phyloP scores from a whole-genome alignment of 108 stramenopile genomes.

The Skeletonema grethae region DNA sequence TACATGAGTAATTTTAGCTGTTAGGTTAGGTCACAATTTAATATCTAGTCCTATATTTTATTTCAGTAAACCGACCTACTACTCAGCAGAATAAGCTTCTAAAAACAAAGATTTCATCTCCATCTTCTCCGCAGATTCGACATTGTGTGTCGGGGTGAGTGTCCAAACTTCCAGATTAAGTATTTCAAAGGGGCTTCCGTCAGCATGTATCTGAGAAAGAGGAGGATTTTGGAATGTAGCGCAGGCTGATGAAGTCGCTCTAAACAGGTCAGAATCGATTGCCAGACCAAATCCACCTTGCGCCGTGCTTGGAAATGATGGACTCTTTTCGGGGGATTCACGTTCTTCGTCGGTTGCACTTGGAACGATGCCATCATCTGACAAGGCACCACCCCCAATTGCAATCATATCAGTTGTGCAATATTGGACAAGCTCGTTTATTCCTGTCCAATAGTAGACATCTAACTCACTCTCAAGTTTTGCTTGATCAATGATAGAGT shows the following conservation, averaged over 20 bases:
- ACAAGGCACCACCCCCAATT: conserved; percentile 56
- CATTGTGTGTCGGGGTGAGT: conserved; percentile 65
- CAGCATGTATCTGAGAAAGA: conserved; percentile 39
- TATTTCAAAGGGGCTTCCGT: conserved; percentile 69
- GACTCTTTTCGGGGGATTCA: conserved; percentile 26
- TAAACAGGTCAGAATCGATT: conserved; percentile 61
- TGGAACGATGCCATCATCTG: conserved; percentile 22
- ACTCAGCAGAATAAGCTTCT: conserved; percentile 15
- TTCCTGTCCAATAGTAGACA: conserved; percentile 61
- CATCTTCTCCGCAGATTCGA: conserved; percentile 62
- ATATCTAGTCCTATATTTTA: conserved; percentile 4
- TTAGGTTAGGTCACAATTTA: background rate
- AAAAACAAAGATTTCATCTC: conserved; percentile 79
- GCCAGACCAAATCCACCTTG: conserved; percentile 79
- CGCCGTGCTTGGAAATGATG: conserved; percentile 11
- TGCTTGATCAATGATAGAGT: conserved; percentile 74
- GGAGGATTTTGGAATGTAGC: conserved; percentile 68
- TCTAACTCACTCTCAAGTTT: conserved; percentile 77
- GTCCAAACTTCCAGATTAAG: conserved; percentile 82
- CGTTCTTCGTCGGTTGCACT: conserved; percentile 24
- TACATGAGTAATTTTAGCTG: conserved; percentile 19
- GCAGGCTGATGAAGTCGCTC: conserved; percentile 76
- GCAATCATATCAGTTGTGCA: conserved; percentile 69
- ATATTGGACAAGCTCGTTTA: conserved; percentile 61
- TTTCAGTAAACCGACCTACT: too few relatives aligned